Evolutionary conservation across 2,329 filamentous ascomycete genomes (phyloP).

Genomic region (Coniella lustricola): DNA sequence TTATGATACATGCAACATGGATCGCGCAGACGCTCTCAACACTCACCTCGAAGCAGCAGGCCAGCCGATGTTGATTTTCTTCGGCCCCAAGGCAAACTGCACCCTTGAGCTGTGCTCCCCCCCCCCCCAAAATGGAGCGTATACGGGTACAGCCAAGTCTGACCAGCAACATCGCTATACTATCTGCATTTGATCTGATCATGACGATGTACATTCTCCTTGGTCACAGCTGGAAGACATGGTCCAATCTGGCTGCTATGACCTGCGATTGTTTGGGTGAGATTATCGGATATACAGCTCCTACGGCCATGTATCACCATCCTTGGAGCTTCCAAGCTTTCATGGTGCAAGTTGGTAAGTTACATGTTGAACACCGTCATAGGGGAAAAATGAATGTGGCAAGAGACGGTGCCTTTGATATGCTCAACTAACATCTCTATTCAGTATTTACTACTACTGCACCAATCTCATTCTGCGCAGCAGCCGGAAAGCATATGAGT

Average conservation of each 20-base stretch:
- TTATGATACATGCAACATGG: not conserved
- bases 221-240: constrained; percentile 40
- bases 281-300: constrained; percentile 55
- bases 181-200: constrained; percentile 38
- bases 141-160: constrained; percentile 41
- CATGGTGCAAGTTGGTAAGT: constrained; percentile 56
- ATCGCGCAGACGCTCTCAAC: not conserved
- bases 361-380: not conserved
- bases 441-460: constrained; percentile 50
- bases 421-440: too few species aligned
- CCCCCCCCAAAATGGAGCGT: constrained; percentile 38
- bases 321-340: constrained; percentile 54
- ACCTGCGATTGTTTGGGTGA: constrained; percentile 49
- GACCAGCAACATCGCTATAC: constrained; percentile 34
- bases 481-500: too few species aligned
- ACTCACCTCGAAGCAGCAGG: not conserved
- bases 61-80: constrained; percentile 19
- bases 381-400: too few species aligned
- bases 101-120: constrained; percentile 41
- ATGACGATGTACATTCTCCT: constrained; percentile 38
- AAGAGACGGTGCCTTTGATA: too few species aligned
- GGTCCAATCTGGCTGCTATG: constrained; percentile 46
- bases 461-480: constrained; percentile 52
- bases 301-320: constrained; percentile 50
- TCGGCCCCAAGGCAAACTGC: constrained; percentile 42